Evolutionary conservation across 192 early-diverging fungal species (phyloP).

Genomic region (Coemansia sp.): DNA sequence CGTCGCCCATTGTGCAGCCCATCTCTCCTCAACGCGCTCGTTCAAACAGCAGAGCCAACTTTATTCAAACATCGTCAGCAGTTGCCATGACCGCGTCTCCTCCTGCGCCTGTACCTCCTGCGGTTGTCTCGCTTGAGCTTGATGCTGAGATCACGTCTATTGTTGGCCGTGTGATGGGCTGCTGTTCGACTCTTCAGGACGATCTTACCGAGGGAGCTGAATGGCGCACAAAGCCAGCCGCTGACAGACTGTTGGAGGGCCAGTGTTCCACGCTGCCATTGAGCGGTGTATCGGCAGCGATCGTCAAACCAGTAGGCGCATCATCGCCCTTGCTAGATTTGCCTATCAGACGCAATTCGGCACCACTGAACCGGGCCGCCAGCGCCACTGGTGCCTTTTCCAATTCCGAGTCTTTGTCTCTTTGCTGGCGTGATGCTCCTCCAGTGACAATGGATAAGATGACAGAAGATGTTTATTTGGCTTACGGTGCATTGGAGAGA

Average conservation of each 20-base stretch:
- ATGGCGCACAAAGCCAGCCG: conserved; percentile 39
- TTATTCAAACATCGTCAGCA: conserved; percentile 11
- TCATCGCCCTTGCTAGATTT: conserved; percentile 18
- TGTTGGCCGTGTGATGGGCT: conserved; percentile 47
- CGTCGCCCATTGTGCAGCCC: conserved; percentile 6
- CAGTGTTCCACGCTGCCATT: background rate
- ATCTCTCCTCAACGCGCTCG: conserved; percentile 24
- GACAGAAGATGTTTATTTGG: conserved; percentile 24
- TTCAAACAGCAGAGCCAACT: conserved; percentile 40
- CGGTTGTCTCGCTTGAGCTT: conserved; percentile 36
- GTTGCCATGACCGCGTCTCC: background rate
- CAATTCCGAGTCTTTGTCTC: background rate
- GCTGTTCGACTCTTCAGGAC: conserved; percentile 29
- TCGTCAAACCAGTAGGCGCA: conserved; percentile 13
- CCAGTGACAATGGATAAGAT: conserved; percentile 11
- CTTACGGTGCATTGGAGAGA: conserved; percentile 43
- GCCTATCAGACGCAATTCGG: conserved; percentile 38
- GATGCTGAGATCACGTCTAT: conserved; percentile 52
- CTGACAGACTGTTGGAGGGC: background rate
- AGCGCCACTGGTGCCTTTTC: background rate
- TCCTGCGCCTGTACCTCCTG: background rate
- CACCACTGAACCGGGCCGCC: conserved; percentile 21
- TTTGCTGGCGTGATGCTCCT: background rate
- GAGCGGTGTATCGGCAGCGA: conserved; percentile 1
- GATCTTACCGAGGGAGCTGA: conserved; percentile 43